A percentile compares a stretch with the other conserved stretches of the same genome.
Evolutionary conservation across 257 asterid species (phyloP).

Genomic region (Nicotiana tabacum): DNA sequence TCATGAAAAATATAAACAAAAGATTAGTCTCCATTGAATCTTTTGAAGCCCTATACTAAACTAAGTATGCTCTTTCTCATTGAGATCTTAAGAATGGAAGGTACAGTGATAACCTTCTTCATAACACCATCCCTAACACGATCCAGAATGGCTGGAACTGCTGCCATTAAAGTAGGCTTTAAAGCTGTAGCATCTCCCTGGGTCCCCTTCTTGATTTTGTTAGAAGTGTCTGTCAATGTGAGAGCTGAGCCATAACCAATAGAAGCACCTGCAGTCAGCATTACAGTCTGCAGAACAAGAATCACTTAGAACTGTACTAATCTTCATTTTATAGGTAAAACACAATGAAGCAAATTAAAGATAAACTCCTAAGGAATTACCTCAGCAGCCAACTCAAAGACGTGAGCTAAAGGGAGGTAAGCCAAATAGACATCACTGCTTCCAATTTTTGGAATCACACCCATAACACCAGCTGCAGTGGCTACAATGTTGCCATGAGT

Average conservation of each 20-base stretch:
- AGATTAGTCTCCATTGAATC: constrained; percentile 10
- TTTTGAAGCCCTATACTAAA: constrained; percentile 3
- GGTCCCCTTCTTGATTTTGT: constrained; percentile 84
- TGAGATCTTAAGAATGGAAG: background rate
- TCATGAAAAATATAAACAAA: constrained; percentile 12
- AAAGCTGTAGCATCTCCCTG: constrained; percentile 78
- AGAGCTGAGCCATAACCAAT: constrained; percentile 87
- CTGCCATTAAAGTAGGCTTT: constrained; percentile 77
- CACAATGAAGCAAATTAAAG: constrained; percentile 10
- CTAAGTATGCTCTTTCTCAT: background rate
- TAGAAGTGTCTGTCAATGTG: constrained; percentile 89
- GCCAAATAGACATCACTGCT: constrained; percentile 71
- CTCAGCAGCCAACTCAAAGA: constrained; percentile 94
- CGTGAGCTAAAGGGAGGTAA: constrained; percentile 91
- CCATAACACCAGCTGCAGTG: constrained; percentile 89
- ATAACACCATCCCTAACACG: constrained; percentile 87
- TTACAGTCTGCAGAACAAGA: constrained; percentile 55
- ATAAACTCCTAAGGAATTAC: constrained; percentile 25
- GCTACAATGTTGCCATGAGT: constrained; percentile 88
- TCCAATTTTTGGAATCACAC: constrained; percentile 69
- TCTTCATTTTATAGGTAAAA: background rate
- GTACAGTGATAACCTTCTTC: constrained; percentile 52
- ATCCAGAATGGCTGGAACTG: constrained; percentile 91
- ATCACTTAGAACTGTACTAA: constrained; percentile 22
- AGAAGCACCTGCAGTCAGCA: constrained; percentile 70